These are phyloP conservation scores for Naganishia vaughanmartiniae DNA, from an alignment of 768 basidiomycete species.

Conservation along the genomic window DNA sequence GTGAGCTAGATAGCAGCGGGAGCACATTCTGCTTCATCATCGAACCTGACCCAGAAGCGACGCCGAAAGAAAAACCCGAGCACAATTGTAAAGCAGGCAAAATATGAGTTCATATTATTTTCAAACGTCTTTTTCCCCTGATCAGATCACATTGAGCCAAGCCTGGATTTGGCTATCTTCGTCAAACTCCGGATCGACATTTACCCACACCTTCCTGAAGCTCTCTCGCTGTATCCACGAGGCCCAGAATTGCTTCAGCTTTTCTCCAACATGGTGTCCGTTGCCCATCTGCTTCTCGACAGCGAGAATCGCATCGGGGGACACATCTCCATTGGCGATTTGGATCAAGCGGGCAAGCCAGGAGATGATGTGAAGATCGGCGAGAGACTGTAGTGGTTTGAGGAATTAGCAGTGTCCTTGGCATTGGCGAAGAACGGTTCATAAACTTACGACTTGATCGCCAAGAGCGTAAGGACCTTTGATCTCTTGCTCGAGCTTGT, in stretches of 20 bases:
- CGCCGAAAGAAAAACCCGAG: not conserved
- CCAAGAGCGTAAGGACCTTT: slow-evolving; percentile 56
- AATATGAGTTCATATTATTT: not conserved
- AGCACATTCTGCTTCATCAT: slow-evolving; percentile 2
- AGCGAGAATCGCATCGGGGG: slow-evolving; percentile 38
- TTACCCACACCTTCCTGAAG: slow-evolving; percentile 66
- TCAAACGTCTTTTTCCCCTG: not conserved
- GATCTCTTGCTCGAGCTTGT: slow-evolving; percentile 44
- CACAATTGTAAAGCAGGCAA: slow-evolving; percentile 3
- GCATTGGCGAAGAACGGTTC: not conserved
- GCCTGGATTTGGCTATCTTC: slow-evolving; percentile 20
- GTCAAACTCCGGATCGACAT: slow-evolving; percentile 16
- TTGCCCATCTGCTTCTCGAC: slow-evolving; percentile 59
- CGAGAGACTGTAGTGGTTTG: slow-evolving; percentile 57
- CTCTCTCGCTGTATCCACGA: slow-evolving; percentile 64
- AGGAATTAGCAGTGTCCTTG: not conserved
- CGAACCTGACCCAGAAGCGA: not conserved
- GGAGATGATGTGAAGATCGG: slow-evolving; percentile 73
- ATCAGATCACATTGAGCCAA: slow-evolving; percentile 17
- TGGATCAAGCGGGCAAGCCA: slow-evolving; percentile 67
- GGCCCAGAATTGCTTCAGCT: slow-evolving; percentile 72
- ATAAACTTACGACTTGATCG: slow-evolving; percentile 62
- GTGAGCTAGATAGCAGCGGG: not conserved
- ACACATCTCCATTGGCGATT: slow-evolving; percentile 60
- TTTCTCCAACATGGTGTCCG: slow-evolving; percentile 55